These are phyloP conservation scores for Cucurbita ficifolia DNA, from an alignment of 306 rosid genomes.

Conservation along the genomic window DNA sequence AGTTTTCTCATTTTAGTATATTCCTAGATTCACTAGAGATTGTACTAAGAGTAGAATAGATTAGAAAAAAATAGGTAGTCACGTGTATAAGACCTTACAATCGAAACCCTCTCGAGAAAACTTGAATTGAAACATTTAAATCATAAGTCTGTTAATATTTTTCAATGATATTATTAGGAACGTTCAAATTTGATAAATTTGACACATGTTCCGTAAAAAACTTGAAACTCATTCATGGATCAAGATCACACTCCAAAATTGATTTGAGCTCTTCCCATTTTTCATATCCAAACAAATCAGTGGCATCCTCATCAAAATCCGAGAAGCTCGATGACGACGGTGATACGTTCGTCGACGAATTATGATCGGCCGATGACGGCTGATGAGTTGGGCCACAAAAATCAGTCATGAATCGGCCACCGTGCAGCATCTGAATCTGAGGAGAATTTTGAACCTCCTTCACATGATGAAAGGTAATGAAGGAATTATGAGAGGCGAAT, in stretches of 20 bases:
- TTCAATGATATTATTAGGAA: too few species aligned
- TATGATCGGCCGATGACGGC: neutral
- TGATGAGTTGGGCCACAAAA: neutral
- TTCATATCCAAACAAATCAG: slow-evolving; percentile 8
- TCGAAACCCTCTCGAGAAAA: too few species aligned
- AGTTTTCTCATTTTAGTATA: too few species aligned
- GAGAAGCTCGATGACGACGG: slow-evolving; percentile 26
- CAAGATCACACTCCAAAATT: slow-evolving; percentile 39
- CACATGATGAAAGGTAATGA: slow-evolving; percentile 12
- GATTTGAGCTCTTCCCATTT: slow-evolving; percentile 83
- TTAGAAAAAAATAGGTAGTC: too few species aligned
- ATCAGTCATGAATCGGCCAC: slow-evolving; percentile 1
- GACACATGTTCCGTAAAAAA: too few species aligned
- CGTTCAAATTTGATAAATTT: too few species aligned
- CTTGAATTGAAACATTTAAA: too few species aligned
- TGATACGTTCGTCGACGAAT: slow-evolving; percentile 10
- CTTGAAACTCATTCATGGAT: slow-evolving; percentile 9
- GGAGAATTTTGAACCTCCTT: slow-evolving; percentile 15
- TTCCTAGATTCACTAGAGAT: too few species aligned
- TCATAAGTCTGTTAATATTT: too few species aligned
- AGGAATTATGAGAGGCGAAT: neutral
- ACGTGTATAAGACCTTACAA: too few species aligned
- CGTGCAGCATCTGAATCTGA: neutral
- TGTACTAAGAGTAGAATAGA: too few species aligned
- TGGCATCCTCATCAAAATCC: slow-evolving; percentile 2